These are phyloP conservation scores for Eutypa lata DNA, from an alignment of 2,329 filamentous ascomycete genomes.

Conservation along the genomic window DNA sequence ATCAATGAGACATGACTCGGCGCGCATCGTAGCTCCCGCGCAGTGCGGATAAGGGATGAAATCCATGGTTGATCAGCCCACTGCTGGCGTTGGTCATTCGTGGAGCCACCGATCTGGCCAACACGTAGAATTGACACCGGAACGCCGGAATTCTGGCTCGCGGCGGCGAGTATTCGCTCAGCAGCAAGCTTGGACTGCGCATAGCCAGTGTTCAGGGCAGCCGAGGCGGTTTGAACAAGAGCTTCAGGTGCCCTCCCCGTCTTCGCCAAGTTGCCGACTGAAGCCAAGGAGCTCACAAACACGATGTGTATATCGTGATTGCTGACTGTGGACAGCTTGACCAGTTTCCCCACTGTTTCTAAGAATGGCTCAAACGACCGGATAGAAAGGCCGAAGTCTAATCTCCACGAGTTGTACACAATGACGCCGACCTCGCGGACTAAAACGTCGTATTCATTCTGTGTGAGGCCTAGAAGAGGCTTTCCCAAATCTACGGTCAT, in stretches of 20 bases:
- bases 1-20: constrained; percentile 5
- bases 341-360: constrained; percentile 7
- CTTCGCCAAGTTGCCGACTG: constrained; percentile 9
- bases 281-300: constrained; percentile 22
- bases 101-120: constrained; percentile 12
- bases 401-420: constrained; percentile 21
- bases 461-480: constrained; percentile 7
- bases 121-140: constrained; percentile 13
- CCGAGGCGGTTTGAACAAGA: constrained; percentile 8
- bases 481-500: constrained; percentile 9
- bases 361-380: constrained; percentile 19
- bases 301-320: constrained; percentile 11
- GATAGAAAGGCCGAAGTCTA: constrained; percentile 19
- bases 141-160: constrained; percentile 1
- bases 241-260: constrained; percentile 10
- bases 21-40: constrained; percentile 7
- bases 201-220: constrained; percentile 11
- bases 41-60: constrained; percentile 9
- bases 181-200: constrained; percentile 17
- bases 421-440: constrained; percentile 11
- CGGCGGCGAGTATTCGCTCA: constrained; percentile 10
- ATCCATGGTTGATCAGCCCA: constrained; percentile 17
- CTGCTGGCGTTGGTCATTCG: background rate
- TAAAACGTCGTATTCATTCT: constrained; percentile 2
- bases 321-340: constrained; percentile 11